Conservation (phyloP, 805 yeast genomes). For the Tetrapisispora namnaoensis region DNA sequence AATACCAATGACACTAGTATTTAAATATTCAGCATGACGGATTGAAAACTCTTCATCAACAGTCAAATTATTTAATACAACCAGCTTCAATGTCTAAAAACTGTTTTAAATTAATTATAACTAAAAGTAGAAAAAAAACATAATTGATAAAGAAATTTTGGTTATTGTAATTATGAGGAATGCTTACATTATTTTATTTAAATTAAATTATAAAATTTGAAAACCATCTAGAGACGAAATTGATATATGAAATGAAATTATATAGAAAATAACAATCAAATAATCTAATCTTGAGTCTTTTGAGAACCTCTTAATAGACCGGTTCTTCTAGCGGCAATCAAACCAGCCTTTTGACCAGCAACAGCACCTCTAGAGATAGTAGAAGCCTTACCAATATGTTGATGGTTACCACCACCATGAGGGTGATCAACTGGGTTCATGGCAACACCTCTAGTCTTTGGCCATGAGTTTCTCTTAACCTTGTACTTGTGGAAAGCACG, state of each 20-base stretch:
- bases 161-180: conserved; percentile 1
- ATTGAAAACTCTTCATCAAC: no score
- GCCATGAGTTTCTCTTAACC: conserved; percentile 99
- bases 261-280: conserved; percentile 4
- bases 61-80: no score
- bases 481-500: conserved; percentile 99
- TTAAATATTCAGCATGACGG: no score
- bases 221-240: conserved; percentile 15
- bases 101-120: no score
- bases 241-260: conserved; percentile 3
- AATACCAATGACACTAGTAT: no score
- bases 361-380: conserved; percentile 99
- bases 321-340: conserved; percentile 99
- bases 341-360: conserved; percentile 99
- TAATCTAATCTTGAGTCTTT: conserved; percentile 59
- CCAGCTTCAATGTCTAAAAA: no score
- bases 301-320: conserved; percentile 99
- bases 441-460: conserved; percentile 99
- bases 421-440: conserved; percentile 99
- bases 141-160: no score
- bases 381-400: conserved; percentile 99
- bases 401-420: conserved; percentile 99
- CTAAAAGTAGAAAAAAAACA: no score
- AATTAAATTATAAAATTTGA: conserved; percentile 5
- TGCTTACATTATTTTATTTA: conserved; percentile 4